Percentiles rank a stretch among this genome's conserved stretches.
These are phyloP conservation scores for Penicillium verrucosum DNA, from an alignment of 2,329 filamentous ascomycete species.

Conservation along the genomic window DNA sequence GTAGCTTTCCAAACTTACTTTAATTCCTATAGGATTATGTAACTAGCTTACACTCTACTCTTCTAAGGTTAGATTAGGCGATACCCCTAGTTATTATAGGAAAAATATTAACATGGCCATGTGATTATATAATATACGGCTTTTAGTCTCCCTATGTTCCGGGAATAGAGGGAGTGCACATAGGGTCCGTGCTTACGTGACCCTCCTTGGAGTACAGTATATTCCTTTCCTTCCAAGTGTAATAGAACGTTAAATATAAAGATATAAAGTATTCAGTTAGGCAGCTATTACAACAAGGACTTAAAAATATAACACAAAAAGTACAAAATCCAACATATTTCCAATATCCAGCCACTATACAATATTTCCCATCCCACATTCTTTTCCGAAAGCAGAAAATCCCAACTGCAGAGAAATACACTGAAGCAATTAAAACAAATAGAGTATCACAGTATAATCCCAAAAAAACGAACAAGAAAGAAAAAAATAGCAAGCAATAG, in stretches of 20 bases:
- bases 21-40: no score
- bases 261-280: not conserved
- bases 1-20: no score
- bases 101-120: no score
- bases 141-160: no score
- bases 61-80: no score
- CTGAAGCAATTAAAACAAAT: not conserved
- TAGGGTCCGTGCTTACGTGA: no score
- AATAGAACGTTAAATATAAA: not conserved
- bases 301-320: not conserved
- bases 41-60: no score
- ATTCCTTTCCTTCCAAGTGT: no score
- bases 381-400: slow-evolving; percentile 5
- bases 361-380: slow-evolving; percentile 2
- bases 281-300: not conserved
- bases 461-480: not conserved
- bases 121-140: no score
- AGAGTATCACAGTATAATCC: slow-evolving; percentile 4
- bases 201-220: no score
- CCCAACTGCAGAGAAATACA: not conserved
- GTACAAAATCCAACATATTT: not conserved
- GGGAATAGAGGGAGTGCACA: no score
- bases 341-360: slow-evolving; percentile 5
- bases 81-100: no score
- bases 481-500: not conserved